These are phyloP conservation scores for Cladobotryum protrusum DNA, from an alignment of 2,329 filamentous ascomycete species.

Conservation along the genomic window DNA sequence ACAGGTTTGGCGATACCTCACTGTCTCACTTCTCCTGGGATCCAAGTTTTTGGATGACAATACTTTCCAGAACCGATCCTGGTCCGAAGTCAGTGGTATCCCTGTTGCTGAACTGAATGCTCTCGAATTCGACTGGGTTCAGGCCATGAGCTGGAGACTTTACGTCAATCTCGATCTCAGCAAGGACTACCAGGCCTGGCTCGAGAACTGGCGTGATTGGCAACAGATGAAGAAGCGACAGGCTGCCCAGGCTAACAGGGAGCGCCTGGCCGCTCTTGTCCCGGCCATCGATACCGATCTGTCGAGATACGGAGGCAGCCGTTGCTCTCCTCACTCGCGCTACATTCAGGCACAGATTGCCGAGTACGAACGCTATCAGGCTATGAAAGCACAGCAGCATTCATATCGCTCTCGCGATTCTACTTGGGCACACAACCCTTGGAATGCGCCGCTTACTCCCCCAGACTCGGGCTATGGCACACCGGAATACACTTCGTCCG, in stretches of 20 bases:
- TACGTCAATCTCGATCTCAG: constrained; percentile 78
- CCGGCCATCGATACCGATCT: constrained; percentile 41
- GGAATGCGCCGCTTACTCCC: constrained; percentile 48
- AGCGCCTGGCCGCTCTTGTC: constrained; percentile 43
- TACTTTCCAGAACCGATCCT: constrained; percentile 94
- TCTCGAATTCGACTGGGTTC: constrained; percentile 83
- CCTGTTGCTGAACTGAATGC: constrained; percentile 75
- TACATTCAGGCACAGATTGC: constrained; percentile 51
- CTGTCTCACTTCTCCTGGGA: constrained; percentile 75
- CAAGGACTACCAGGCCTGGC: constrained; percentile 62
- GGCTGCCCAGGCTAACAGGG: constrained; percentile 41
- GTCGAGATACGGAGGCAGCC: constrained; percentile 33
- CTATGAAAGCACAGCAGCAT: constrained; percentile 36
- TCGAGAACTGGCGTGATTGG: constrained; percentile 56
- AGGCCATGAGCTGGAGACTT: constrained; percentile 74
- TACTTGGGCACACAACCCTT: constrained; percentile 39
- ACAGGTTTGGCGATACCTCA: constrained; percentile 82
- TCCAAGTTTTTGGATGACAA: constrained; percentile 97
- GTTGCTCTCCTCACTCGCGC: constrained; percentile 33
- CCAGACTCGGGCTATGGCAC: constrained; percentile 58
- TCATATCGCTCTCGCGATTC: constrained; percentile 40
- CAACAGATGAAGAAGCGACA: constrained; percentile 49
- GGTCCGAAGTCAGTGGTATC: constrained; percentile 92
- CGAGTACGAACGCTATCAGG: constrained; percentile 46
- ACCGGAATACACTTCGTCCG: constrained; percentile 51